Base-by-base conservation (phyloP, 2,329 filamentous ascomycete genomes). In the Periconia sp. region DNA sequence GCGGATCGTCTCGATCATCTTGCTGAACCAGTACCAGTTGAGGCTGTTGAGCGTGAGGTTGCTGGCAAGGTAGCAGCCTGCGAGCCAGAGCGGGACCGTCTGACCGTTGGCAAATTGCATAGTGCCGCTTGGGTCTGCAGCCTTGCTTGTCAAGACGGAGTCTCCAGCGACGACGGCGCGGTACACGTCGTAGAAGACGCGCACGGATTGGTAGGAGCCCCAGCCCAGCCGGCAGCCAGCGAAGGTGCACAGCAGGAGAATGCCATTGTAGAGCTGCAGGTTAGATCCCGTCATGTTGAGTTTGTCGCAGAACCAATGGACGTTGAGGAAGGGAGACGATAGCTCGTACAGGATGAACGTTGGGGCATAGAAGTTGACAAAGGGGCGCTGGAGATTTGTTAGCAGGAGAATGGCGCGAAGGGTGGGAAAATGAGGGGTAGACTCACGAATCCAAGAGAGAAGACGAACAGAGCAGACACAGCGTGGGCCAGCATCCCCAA, bases 271-370 rank as follows among this genome's bases (percentile, higher is more conserved):
- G 27, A 92, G 81, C 76, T 94, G 91, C 20, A 85, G 74, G 49
- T 79, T 81, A 18, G 87, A 86, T 35, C 91, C 91, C 0, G 91
- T 94, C 81, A 91, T 86, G 65, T 85, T 82, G 54, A 93, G 78
- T 78, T 95, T 95, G 76, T 95, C 91, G 75, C 89, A 90, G 78
- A 94, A 94, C 91, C 91, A 95, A 79, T 95, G 91, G 69, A 93
- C 83, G 71, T 95, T 95, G 53, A 94, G 81, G 74, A 94, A 92
- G 8, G 90, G 90, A 5, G 88, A 89, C 23, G 89, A 92, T 40
- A 95, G 83, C 74, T 95, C 91, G 83, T 92, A 95, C 54, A 94
- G 86, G 65, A 95, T 90, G 74, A 95, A 95, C 55, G 85, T 85
- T 52, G 83, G 82, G 52, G 84, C 88, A 74, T 94, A 95, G 78